Evolutionary conservation across 148 eudicot species (phyloP), one percentile per base, ranked within the genome.

Genomic region (Cornus florida): DNA sequence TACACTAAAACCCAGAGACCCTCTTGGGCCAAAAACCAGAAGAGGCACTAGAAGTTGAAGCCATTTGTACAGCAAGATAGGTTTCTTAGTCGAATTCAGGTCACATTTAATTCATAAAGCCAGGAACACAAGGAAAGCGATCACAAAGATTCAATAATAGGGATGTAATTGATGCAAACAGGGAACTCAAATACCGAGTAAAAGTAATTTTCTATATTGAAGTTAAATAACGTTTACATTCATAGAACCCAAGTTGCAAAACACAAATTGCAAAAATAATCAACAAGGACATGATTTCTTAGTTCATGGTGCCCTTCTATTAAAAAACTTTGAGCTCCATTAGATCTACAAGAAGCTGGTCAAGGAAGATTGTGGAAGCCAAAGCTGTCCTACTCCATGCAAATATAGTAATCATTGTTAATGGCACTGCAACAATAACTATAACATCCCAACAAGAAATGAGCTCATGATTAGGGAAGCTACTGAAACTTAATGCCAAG

Each of bases 401-500:
- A 67, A 67, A 35, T 31, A 67, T 31, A 28, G 17, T 67, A 32
- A 67, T 32, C 5, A 67, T 9, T 43, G 38, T 67, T 67, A 31
- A 31, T 31, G 38, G 39, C 13, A 53, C 20, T 31, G 31, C 70
- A 67, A 4, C 17, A 67, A 35, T 12, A 67, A 28, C 19, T 32
- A 31, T 67, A 28, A 67, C 6, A 33, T 31, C 31, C 39, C 39
- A 67, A 33, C 39, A 31, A 32, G 19, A 32, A 28, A 10, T 28
- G 16, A 10, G 59, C 14, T 53, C 17, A 14, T 53, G 48, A 14
- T 53, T 53, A 14, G 17, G 14, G 59, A 53, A 53, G 59, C 7
- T 28, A 56, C 28, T 10, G 31, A 11, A 65, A 46, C 67, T 68
- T 83, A 80, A 67, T 78, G 77, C 87, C 87, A 67, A 23, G 87